Base-by-base conservation (phyloP, 208 protist genomes). In the Leishmania arabica region DNA sequence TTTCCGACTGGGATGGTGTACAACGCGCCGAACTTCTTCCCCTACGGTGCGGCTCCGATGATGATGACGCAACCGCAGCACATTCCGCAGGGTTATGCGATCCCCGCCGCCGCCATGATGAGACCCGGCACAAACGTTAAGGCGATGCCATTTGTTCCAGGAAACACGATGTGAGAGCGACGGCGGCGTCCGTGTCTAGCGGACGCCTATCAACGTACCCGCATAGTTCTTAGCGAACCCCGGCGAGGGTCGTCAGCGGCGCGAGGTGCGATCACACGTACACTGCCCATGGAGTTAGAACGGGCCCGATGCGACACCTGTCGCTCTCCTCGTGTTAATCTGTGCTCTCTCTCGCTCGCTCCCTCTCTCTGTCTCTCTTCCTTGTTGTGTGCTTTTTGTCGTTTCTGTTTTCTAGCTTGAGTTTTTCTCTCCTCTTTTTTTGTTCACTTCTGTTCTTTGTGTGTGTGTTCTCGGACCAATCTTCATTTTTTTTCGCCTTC, bases 141-240 rank as follows among this genome's bases (percentile, higher is more conserved):
- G 71, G 91, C 91, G n/a, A 85, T 87, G 81, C 91, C 91, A 0
- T 95, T 95, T 77, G 82, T 95, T 49, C 91, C 91, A 1, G 86
- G 83, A 58, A 77, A 75, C 78, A 80, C 65, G 1, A 82, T 80
- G 72, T 83, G 75, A 81, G 37, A 40, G 31, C 3, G 8, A 3
- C 53, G 17, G 51, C 8, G 4, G 31, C 19, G 17, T 0, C 40
- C 45, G 53, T 40, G 8, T 47, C 15, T 24, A 45, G 37, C 45
- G n/a, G 27, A 27, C 17, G 40, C 73, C 2, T 42, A 49, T 65
- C 24, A 51, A 47, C 73, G 19, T 1, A 77, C 5, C 8, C 13
- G 13, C 71, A 31, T 34, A 45, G 21, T 54, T 19, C n/a, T 70
- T 70, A 21, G 65, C 65, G 37, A 34, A 70, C 13, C 47, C 37